Conservation (phyloP, 306 rosid genomes). For the Pyrus communis region DNA sequence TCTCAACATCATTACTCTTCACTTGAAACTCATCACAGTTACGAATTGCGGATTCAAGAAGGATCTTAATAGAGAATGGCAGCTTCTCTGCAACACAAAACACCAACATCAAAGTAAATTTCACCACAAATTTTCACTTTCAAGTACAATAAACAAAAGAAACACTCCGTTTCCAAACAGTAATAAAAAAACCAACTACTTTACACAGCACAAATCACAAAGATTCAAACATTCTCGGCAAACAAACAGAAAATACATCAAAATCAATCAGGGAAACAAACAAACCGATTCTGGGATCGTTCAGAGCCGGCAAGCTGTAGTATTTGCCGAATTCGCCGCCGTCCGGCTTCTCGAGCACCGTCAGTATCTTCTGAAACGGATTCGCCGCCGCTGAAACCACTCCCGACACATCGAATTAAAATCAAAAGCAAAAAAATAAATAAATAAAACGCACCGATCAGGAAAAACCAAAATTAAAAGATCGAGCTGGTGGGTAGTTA, state of each 20-base stretch:
- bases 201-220: neutral
- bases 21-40: slow-evolving; percentile 95
- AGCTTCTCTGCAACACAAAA: slow-evolving; percentile 52
- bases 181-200: neutral
- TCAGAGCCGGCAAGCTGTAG: slow-evolving; percentile 83
- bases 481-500: neutral
- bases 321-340: slow-evolving; percentile 85
- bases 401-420: neutral
- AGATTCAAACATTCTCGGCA: slow-evolving; percentile 6
- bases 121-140: neutral
- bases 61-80: slow-evolving; percentile 86
- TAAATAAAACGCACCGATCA: neutral
- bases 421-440: neutral
- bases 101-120: slow-evolving; percentile 3
- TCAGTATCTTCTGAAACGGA: slow-evolving; percentile 66
- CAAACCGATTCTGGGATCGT: slow-evolving; percentile 85
- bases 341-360: slow-evolving; percentile 65
- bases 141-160: neutral
- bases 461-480: neutral
- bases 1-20: slow-evolving; percentile 70
- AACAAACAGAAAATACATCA: slow-evolving; percentile 2
- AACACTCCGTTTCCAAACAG: neutral
- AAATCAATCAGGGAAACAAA: neutral
- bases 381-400: slow-evolving; percentile 40
- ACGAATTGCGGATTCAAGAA: slow-evolving; percentile 92